Conservation (phyloP, 23 red algal genomes). For the Gracilariopsis chorda region DNA sequence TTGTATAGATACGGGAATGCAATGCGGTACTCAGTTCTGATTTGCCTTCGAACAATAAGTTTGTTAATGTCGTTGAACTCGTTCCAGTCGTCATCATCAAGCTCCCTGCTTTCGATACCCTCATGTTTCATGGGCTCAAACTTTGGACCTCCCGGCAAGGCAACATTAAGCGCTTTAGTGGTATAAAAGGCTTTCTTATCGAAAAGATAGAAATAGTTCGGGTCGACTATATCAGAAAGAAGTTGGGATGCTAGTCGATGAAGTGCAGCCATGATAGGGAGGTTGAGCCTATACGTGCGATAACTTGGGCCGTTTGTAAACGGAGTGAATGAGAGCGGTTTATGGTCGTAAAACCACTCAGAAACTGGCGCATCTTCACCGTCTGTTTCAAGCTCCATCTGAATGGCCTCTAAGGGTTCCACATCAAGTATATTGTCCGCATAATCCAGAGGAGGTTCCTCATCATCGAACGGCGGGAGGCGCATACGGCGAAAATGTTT, state of each 20-base stretch:
- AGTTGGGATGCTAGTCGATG: constrained; percentile 82
- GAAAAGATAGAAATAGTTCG: constrained; percentile 87
- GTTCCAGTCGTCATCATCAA: constrained; percentile 97
- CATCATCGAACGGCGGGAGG: constrained; percentile 96
- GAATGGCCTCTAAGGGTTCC: constrained; percentile 88
- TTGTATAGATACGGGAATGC: constrained; percentile 96
- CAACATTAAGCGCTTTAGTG: constrained; percentile 87
- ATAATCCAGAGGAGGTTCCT: constrained; percentile 95
- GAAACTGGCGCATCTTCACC: constrained; percentile 82
- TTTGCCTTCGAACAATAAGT: constrained; percentile 83
- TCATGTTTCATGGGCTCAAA: constrained; percentile 88
- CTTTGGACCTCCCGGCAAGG: constrained; percentile 91
- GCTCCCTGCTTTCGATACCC: constrained; percentile 27
- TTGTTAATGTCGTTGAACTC: constrained; percentile 98
- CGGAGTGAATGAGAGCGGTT: constrained; percentile 58
- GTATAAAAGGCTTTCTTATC: constrained; percentile 90
- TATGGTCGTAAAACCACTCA: constrained; percentile 92
- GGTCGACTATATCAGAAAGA: constrained; percentile 79
- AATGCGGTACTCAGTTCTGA: constrained; percentile 87
- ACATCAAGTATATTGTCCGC: constrained; percentile 90
- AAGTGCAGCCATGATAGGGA: constrained; percentile 83
- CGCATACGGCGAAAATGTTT: constrained; percentile 83
- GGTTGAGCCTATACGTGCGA: constrained; percentile 68
- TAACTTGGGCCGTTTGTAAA: constrained; percentile 80
- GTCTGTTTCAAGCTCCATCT: constrained; percentile 83